Percentiles rank a stretch among this genome's conserved stretches.
Conservation (phyloP, 371 early-diverging fungal species). For the Rhizomucor miehei region DNA sequence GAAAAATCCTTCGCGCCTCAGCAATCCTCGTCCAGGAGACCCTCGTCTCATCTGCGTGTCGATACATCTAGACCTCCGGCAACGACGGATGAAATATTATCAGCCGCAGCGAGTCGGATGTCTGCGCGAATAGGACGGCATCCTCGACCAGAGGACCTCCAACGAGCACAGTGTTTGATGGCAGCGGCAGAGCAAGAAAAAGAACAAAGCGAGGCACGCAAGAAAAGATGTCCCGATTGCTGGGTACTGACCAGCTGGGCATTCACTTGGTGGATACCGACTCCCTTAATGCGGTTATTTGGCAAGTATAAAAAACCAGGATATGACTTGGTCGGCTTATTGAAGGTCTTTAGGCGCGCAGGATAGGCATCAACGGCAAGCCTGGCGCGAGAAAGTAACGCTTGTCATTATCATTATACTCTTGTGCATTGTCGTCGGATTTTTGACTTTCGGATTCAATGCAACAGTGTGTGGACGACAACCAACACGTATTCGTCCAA, state of each 20-base stretch:
- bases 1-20: neutral
- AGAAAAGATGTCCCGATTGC: conserved; percentile 14
- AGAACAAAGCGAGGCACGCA: conserved; percentile 8
- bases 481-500: conserved; percentile 51
- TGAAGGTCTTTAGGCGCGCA: conserved; percentile 27
- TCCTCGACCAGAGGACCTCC: conserved; percentile 11
- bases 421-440: conserved; percentile 63
- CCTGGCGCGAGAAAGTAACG: conserved; percentile 92
- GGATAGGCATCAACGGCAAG: conserved; percentile 71
- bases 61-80: conserved; percentile 7
- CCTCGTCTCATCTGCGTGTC: conserved; percentile 4
- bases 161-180: conserved; percentile 19
- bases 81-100: neutral
- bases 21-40: neutral
- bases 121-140: neutral
- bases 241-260: conserved; percentile 39
- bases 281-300: conserved; percentile 26
- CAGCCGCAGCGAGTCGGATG: neutral
- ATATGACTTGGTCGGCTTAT: neutral
- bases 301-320: neutral
- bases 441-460: conserved; percentile 66
- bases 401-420: conserved; percentile 71
- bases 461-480: conserved; percentile 57
- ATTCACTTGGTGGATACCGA: conserved; percentile 44
- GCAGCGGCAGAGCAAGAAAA: conserved; percentile 5